Base-by-base conservation (phyloP, 257 asterid species). In the Perilla frutescens region DNA sequence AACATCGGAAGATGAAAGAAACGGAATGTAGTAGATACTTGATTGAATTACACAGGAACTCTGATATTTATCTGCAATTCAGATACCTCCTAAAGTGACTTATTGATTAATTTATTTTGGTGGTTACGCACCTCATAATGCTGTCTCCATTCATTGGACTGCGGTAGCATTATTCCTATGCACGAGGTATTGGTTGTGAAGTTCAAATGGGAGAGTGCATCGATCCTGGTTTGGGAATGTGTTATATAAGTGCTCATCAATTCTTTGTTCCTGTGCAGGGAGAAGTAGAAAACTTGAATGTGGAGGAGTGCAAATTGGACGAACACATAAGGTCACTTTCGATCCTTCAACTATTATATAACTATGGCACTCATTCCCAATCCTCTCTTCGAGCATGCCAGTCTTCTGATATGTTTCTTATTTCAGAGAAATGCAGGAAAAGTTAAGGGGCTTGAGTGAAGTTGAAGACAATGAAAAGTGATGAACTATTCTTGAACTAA, bases 361-460 rank as follows among this genome's bases (percentile, higher is more conserved):
- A 40, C 6, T 37, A 31, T 6, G 66, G 29, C 15, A 14, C 20
- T 68, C 60, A 11, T 43, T 54, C 43, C 69, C 5, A 31, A 47
- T 62, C 39, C 53, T 47, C 44, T 62, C 32, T 59, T 77, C 5
- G 32, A 34, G 36, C 14, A 6, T 65, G 44, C 56, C 50, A 47
- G 39, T 56, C 69, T 75, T 76, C 63, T 80, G 32, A 83, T 54
- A 37, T 71, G 36, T 41, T 69, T 55, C 64, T 82, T 80, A 59
- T 79, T 81, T 58, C 84, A 88, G 91, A 75, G 85, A 82, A 74
- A 84, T 86, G 89, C 85, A 88, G 84, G 93, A 79, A 65, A 82
- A 55, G 64, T 76, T 88, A 41, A 72, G 81, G 78, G 81, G 73
- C 79, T 71, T 86, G 54, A 86, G 88, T 63, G 91, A 86, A 84